Percentiles rank a stretch among this genome's conserved stretches.
phyloP scores from a whole-genome alignment of 1,139 yeast genomes.

The Hyphopichia khmerensis region DNA sequence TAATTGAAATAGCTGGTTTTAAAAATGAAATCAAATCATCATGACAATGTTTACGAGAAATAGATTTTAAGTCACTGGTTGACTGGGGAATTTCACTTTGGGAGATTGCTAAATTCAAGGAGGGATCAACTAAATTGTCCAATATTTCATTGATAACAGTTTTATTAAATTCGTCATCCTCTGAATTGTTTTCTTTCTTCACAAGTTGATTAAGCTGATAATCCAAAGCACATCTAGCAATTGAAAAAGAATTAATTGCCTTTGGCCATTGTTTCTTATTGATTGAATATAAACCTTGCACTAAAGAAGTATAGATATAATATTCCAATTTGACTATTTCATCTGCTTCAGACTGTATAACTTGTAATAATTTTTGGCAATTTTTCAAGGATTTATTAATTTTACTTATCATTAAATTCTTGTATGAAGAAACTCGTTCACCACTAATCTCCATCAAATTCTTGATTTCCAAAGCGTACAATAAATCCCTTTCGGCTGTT shows the following conservation, averaged over 20 bases:
- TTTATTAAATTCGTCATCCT: constrained; percentile 26
- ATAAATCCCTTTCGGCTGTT: constrained; percentile 66
- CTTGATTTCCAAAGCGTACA: constrained; percentile 67
- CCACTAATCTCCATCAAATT: constrained; percentile 54
- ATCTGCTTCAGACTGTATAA: constrained; percentile 35
- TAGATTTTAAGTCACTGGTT: constrained; percentile 44
- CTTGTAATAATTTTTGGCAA: constrained; percentile 41
- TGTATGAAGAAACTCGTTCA: constrained; percentile 41
- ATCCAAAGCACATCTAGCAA: constrained; percentile 63
- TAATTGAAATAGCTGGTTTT: constrained; percentile 33
- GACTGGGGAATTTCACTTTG: constrained; percentile 32
- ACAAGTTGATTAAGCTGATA: constrained; percentile 31
- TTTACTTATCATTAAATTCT: constrained; percentile 61
- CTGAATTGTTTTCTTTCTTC: constrained; percentile 7
- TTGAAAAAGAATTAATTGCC: constrained; percentile 54
- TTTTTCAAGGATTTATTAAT: constrained; percentile 60
- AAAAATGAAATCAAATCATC: constrained; percentile 36
- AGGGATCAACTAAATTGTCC: constrained; percentile 66
- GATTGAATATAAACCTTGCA: constrained; percentile 59
- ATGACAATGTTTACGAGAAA: constrained; percentile 44
- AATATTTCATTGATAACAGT: constrained; percentile 56
- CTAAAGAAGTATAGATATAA: constrained; percentile 57
- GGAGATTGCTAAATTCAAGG: constrained; percentile 57
- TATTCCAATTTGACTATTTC: constrained; percentile 49
- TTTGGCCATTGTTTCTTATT: constrained; percentile 58